Percentiles rank a stretch among this genome's conserved stretches.
Evolutionary conservation across 148 eudicot species (phyloP).

Genomic region (Salicornia ramosissima): DNA sequence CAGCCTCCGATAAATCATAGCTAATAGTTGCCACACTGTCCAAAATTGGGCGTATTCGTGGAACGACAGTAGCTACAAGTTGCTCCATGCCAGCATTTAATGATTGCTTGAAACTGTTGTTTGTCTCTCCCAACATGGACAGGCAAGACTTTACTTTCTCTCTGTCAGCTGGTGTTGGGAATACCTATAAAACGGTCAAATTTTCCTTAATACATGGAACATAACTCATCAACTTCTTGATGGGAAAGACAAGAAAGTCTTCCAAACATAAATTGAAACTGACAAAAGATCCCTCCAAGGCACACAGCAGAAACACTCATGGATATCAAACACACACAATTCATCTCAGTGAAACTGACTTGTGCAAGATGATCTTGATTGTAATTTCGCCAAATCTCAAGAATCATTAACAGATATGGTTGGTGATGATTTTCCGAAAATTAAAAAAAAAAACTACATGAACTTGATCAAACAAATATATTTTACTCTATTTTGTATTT

Average conservation of each 20-base stretch:
- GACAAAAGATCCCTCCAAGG: neutral
- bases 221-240: neutral
- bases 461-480: too few relatives aligned
- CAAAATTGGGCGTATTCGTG: conserved; percentile 70
- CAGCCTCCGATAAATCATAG: conserved; percentile 86
- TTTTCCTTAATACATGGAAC: neutral
- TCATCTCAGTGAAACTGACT: neutral
- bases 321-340: neutral
- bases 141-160: conserved; percentile 81
- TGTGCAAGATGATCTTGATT: neutral
- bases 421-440: too few relatives aligned
- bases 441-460: too few relatives aligned
- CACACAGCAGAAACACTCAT: neutral
- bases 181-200: conserved; percentile 43
- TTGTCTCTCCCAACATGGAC: conserved; percentile 67
- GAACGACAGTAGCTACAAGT: conserved; percentile 66
- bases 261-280: neutral
- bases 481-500: too few relatives aligned
- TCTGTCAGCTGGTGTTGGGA: conserved; percentile 74
- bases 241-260: neutral
- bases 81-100: conserved; percentile 76
- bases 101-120: conserved; percentile 72
- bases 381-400: neutral
- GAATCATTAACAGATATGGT: neutral
- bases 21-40: conserved; percentile 83